Conservation (phyloP, 2,329 filamentous ascomycete genomes). For the Claviceps paspali region DNA sequence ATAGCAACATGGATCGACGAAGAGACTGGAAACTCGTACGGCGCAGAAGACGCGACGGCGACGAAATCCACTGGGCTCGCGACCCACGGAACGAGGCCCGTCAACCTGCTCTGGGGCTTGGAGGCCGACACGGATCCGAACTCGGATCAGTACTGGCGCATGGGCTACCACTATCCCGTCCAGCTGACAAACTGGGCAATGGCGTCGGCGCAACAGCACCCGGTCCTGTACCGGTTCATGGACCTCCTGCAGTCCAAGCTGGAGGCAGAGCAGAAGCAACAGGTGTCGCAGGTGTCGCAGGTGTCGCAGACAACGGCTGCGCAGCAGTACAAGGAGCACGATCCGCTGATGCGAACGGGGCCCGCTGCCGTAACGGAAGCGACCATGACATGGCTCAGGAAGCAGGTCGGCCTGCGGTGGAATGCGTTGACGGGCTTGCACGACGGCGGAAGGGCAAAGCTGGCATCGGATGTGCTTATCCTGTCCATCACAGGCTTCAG, state of each 20-base stretch:
- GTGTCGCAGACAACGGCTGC: not conserved
- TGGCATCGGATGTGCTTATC: conserved; percentile 10
- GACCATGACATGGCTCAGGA: conserved; percentile 10
- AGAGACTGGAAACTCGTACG: conserved; percentile 8
- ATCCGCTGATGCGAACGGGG: conserved; percentile 11
- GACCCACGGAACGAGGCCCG: conserved; percentile 4
- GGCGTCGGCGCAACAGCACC: conserved; percentile 11
- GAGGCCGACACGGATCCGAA: conserved; percentile 12
- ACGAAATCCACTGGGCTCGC: not conserved
- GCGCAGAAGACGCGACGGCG: conserved; percentile 1
- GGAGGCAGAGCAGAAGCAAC: conserved; percentile 5
- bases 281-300: not conserved
- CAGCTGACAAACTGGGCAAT: conserved; percentile 14
- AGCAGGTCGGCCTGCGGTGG: conserved; percentile 10
- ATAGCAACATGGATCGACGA: conserved; percentile 9
- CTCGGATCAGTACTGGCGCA: conserved; percentile 11
- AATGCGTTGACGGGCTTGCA: conserved; percentile 10
- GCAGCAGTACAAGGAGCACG: conserved; percentile 2
- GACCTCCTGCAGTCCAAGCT: conserved; percentile 8
- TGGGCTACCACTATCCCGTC: conserved; percentile 13
- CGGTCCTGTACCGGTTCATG: conserved; percentile 10
- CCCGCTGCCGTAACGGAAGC: conserved; percentile 12
- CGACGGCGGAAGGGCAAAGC: conserved; percentile 11
- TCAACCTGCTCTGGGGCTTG: conserved; percentile 12
- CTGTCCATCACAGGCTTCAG: conserved; percentile 12